Evolutionary conservation across 306 rosid species (phyloP), one percentile per base, ranked within the genome.

Genomic region (cucumber (Cucumis sativus)): DNA sequence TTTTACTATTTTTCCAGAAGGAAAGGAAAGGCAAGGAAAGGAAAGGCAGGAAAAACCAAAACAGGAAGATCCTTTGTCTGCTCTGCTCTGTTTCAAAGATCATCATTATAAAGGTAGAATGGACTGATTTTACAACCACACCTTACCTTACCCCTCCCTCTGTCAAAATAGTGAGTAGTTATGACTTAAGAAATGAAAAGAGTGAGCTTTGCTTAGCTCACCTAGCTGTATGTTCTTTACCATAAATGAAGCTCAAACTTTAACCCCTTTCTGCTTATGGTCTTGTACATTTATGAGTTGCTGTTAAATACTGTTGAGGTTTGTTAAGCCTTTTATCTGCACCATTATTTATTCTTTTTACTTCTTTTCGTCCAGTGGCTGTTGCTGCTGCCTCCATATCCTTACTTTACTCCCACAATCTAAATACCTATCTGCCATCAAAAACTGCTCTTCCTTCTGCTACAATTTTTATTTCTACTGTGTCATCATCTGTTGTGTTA

Each of bases 231-330:
- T 70, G 41, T 70, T 43, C 18, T 68, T 68, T 68, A 21, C 75
- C 75, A 45, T 68, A 20, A 68, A 68, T 68, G 76, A 70, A 70
- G 58, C 55, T 41, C 18, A 68, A 41, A 0, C 47, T 37, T 1
- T 8, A 65, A 30, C 54, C 54, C 59, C 23, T 45, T 21, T 28
- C 74, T 41, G 35, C 14, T 72, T 52, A 25, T 30, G 5, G 16
- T 16, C 28, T 28, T 72, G 23, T 17, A 1, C 61, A 73, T 73
- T 73, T 15, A 73, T 73, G 63, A 28, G 43, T 33, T 73, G 20
- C 76, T 71, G 76, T 51, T 51, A 72, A 72, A 30, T 51, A 72
- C 77, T 73, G 62, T 33, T 68, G 77, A 28, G 45, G 45, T 49
- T 73, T 73, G 77, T 52, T 73, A 52, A 49, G 21, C 7, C 17